Evolutionary conservation across 768 basidiomycete genomes (phyloP).

Genomic region (Amanita inopinata): DNA sequence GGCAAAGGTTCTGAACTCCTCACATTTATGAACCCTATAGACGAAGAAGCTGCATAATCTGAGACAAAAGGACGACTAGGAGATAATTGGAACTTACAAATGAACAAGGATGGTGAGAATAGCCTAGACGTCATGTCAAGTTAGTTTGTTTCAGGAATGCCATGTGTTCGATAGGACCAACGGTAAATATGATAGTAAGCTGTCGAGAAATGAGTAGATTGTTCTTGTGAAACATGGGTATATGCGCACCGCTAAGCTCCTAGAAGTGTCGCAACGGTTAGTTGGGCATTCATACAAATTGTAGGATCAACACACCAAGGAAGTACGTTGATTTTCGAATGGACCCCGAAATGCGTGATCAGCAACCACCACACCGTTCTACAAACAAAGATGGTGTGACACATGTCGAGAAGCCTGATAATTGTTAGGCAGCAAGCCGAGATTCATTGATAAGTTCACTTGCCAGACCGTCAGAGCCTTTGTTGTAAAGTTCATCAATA

Average conservation of each 20-base stretch:
- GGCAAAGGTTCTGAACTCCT: conserved; percentile 5
- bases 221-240: neutral
- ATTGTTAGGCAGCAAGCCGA: neutral
- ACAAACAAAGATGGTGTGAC: conserved; percentile 28
- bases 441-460: neutral
- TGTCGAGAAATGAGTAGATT: conserved; percentile 12
- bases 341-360: conserved; percentile 32
- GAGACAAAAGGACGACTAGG: conserved; percentile 6
- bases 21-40: conserved; percentile 32
- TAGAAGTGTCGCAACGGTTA: conserved; percentile 10
- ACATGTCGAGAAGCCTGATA: conserved; percentile 21
- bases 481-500: too few species aligned
- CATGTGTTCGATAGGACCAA: conserved; percentile 11
- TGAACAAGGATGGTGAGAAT: conserved; percentile 41
- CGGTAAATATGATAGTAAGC: conserved; percentile 27
- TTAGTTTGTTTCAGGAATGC: neutral
- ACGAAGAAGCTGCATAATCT: conserved; percentile 23
- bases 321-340: conserved; percentile 28
- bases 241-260: conserved; percentile 27
- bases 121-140: conserved; percentile 19
- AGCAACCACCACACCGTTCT: conserved; percentile 30
- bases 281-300: neutral
- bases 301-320: conserved; percentile 26
- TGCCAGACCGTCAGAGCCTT: conserved; percentile 22
- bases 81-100: conserved; percentile 23